Percentiles rank a stretch among this genome's conserved stretches.
These are phyloP conservation scores for Fagopyrum tataricum DNA, from an alignment of 148 eudicot genomes.

Conservation along the genomic window DNA sequence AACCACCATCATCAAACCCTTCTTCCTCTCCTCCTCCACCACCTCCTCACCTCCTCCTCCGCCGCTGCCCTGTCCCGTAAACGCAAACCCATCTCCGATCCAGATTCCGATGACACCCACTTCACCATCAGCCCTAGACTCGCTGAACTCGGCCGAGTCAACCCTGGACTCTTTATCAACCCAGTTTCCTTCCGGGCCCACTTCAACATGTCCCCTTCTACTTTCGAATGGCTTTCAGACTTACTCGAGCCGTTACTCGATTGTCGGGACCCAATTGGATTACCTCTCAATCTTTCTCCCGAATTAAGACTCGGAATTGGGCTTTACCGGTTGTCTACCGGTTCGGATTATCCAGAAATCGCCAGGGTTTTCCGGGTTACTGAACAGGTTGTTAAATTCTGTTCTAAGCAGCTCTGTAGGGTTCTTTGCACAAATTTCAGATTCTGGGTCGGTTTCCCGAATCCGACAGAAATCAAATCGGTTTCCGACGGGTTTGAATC, in stretches of 20 bases:
- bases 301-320: constrained; percentile 74
- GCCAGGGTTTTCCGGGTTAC: constrained; percentile 53
- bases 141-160: constrained; percentile 25
- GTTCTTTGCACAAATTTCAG: constrained; percentile 80
- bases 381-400: constrained; percentile 38
- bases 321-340: constrained; percentile 55
- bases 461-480: constrained; percentile 32
- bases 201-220: constrained; percentile 56
- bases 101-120: constrained; percentile 6
- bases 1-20: constrained; percentile 8
- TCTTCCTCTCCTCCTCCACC: constrained; percentile 29
- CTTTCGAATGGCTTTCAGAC: constrained; percentile 74
- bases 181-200: constrained; percentile 46
- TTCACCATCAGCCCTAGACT: constrained; percentile 12
- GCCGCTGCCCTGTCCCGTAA: constrained; percentile 37
- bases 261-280: constrained; percentile 70
- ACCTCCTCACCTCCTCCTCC: constrained; percentile 35
- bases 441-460: constrained; percentile 82
- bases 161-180: constrained; percentile 28
- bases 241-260: constrained; percentile 80
- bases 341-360: constrained; percentile 52
- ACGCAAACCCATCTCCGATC: constrained; percentile 30
- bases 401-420: constrained; percentile 67
- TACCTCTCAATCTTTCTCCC: constrained; percentile 36
- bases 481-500: constrained; percentile 34